phyloP scores from a whole-genome alignment of 1,139 yeast species.

The Pichia sp. region DNA sequence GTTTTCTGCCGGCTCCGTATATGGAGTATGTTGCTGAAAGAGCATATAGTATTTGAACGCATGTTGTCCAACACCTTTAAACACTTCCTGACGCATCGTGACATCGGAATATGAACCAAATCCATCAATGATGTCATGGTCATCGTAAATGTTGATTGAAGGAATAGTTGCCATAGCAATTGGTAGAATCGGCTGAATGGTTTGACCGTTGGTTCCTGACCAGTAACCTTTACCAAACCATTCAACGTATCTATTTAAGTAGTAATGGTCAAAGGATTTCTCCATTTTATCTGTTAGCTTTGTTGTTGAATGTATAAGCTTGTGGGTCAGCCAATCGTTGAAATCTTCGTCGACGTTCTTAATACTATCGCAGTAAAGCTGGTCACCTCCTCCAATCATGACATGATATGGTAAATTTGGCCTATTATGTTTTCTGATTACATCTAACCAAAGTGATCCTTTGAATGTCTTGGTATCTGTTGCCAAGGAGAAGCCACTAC shows the following conservation, averaged over 20 bases:
- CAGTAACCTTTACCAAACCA: conserved; percentile 93
- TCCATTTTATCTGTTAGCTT: conserved; percentile 39
- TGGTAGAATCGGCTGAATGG: conserved; percentile 63
- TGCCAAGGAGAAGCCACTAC: conserved; percentile 85
- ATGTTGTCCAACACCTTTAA: conserved; percentile 59
- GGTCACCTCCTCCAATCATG: conserved; percentile 98
- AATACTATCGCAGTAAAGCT: conserved; percentile 80
- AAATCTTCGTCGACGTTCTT: conserved; percentile 49
- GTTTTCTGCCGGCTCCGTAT: conserved; percentile 31
- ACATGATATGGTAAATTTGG: conserved; percentile 67
- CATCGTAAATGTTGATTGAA: conserved; percentile 75
- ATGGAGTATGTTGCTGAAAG: conserved; percentile 75
- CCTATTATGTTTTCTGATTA: conserved; percentile 49
- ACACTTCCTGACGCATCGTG: conserved; percentile 67
- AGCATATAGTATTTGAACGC: conserved; percentile 86
- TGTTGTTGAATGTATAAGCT: conserved; percentile 31
- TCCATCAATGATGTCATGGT: conserved; percentile 93
- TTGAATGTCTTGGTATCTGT: conserved; percentile 56
- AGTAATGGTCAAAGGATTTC: conserved; percentile 53
- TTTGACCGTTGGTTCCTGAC: conserved; percentile 58
- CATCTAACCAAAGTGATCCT: conserved; percentile 83
- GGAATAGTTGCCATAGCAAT: conserved; percentile 78
- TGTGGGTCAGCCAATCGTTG: conserved; percentile 54
- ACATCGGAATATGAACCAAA: conserved; percentile 77
- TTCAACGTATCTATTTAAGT: conserved; percentile 61